Conservation (phyloP, 768 basidiomycete species). For the Cystofilobasidium bisporidii region DNA sequence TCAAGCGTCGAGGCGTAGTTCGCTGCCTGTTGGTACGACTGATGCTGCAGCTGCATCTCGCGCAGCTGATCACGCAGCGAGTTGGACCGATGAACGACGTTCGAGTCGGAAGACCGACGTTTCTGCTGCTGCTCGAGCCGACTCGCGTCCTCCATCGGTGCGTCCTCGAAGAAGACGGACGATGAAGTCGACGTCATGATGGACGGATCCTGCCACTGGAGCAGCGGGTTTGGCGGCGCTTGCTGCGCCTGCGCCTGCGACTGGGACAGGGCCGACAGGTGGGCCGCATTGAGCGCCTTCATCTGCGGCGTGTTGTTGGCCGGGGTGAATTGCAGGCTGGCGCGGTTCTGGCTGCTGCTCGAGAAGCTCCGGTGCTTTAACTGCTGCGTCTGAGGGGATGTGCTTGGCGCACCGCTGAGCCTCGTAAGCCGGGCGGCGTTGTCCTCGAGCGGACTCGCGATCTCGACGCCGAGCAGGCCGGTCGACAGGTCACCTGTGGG, state of each 20-base stretch:
- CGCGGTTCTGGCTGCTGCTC: neutral
- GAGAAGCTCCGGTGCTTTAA: neutral
- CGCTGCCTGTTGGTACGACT: constrained; percentile 4
- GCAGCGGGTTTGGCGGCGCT: neutral
- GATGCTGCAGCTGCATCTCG: constrained; percentile 6
- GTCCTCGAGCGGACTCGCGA: neutral
- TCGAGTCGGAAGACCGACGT: neutral
- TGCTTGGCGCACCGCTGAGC: neutral
- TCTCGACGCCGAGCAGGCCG: neutral
- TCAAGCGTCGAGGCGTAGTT: neutral
- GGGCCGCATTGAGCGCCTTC: neutral
- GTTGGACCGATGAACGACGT: neutral
- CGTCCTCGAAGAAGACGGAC: neutral
- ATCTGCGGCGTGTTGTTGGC: neutral
- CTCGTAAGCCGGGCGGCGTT: neutral
- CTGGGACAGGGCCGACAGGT: neutral
- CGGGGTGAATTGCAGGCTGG: neutral
- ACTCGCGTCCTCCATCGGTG: neutral
- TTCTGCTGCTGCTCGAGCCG: neutral
- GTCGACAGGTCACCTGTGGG: neutral
- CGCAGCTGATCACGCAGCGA: constrained; percentile 6
- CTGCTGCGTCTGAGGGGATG: neutral
- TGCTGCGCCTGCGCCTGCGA: neutral
- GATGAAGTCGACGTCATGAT: neutral
- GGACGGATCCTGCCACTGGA: neutral